Evolutionary conservation across 2,329 filamentous ascomycete genomes (phyloP).

Genomic region (Penicillium sp.): DNA sequence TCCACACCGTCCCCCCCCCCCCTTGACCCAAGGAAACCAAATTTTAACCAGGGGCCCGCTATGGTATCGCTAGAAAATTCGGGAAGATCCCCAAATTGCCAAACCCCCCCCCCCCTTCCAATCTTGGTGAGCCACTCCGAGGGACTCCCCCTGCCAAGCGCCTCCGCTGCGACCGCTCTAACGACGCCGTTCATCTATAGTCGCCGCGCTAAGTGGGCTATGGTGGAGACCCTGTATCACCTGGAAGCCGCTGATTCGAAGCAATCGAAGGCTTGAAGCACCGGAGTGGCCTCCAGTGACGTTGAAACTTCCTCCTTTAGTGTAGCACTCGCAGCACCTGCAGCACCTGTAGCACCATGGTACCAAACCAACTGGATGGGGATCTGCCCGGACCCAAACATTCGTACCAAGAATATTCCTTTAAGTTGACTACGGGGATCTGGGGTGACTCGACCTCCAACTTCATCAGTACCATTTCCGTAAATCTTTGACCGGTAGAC

Average conservation of each 20-base stretch:
- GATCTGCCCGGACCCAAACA: constrained; percentile 19
- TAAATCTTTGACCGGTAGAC: not conserved
- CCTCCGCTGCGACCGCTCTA: constrained; percentile 14
- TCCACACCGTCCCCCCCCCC: not conserved
- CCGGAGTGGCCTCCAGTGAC: constrained; percentile 9
- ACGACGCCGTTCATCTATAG: constrained; percentile 26
- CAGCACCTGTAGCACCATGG: constrained; percentile 1
- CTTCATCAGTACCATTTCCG: not conserved
- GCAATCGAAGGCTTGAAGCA: not conserved
- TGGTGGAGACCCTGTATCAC: not conserved
- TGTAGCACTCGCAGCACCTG: not conserved
- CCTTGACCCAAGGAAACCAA: not conserved
- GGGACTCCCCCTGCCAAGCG: constrained; percentile 26
- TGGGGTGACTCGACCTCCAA: not conserved
- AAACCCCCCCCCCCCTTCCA: constrained; percentile 3
- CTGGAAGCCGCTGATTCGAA: constrained; percentile 4
- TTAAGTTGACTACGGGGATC: not conserved
- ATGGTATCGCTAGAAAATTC: constrained; percentile 26
- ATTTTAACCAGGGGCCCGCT: not conserved
- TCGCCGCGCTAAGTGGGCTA: constrained; percentile 23
- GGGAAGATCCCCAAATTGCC: constrained; percentile 13
- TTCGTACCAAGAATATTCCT: not conserved
- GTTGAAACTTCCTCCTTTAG: constrained; percentile 3
- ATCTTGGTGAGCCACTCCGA: constrained; percentile 9
- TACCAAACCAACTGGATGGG: not conserved